Base-by-base conservation (phyloP, 495 filamentous ascomycete species). In the Cercophora newfieldiana region DNA sequence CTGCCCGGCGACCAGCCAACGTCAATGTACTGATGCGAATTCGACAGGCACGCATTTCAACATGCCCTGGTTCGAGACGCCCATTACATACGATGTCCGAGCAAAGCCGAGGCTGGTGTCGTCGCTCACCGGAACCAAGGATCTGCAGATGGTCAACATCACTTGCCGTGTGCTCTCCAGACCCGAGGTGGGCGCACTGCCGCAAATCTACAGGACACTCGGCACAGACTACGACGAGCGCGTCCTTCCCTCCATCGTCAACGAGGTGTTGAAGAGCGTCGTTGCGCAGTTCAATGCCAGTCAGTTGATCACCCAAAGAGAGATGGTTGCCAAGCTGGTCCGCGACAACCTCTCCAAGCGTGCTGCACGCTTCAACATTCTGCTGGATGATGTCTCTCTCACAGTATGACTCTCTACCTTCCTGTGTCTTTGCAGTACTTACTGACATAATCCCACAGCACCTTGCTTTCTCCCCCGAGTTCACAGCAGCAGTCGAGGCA, bases 111-210 rank as follows among this genome's bases (percentile, higher is more conserved):
- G 96, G 72, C 97, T 94, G 75, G 95, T 99, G 66, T 90, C 95
- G 67, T 99, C 95, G 73, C 89, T 99, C 62, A 98, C 95, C 61
- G 95, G 96, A 69, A 99, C 95, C 74, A 99, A 99, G 81, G 95
- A 99, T 79, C 81, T 99, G 76, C 95, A 99, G 85, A 99, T 99
- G 95, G 95, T 99, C 77, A 99, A 99, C 86, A 99, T 99, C 78
- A 99, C 96, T 74, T 99, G 95, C 82, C 96, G 95, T 93, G 95
- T 99, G 57, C 92, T 99, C 61, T 97, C 93, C 51, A 86, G 91
- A 74, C 95, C 95, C 65, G 88, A 90, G 44, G 82, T 98, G 70
- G 87, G 91, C 62, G 91, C 94, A 30, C 88, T 99, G 29, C 95
- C 95, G 5, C 91, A 94, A 77, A 98, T 99, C 70, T 99, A 97